These are phyloP conservation scores for Quillaja saponaria DNA, from an alignment of 306 rosid species.

Conservation along the genomic window DNA sequence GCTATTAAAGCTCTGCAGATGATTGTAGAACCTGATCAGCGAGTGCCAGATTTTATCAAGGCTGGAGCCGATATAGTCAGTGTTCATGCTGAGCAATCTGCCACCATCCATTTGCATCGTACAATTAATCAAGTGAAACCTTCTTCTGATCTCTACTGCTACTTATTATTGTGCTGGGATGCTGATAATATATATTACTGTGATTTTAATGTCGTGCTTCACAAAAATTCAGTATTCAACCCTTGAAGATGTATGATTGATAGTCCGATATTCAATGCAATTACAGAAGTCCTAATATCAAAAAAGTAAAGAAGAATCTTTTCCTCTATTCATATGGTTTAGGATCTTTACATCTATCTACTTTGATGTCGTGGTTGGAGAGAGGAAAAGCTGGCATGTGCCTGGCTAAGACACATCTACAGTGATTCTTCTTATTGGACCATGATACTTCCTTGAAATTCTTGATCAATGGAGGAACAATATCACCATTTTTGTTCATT, in stretches of 20 bases:
- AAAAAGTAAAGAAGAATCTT: conserved; percentile 12
- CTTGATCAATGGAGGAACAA: too few species aligned
- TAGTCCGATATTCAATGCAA: neutral
- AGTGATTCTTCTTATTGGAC: too few species aligned
- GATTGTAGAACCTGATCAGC: conserved; percentile 96
- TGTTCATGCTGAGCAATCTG: conserved; percentile 84
- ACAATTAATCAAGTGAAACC: conserved; percentile 69
- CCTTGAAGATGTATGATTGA: neutral
- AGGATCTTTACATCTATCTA: neutral
- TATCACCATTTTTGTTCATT: too few species aligned
- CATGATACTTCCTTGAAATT: too few species aligned
- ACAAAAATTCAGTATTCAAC: conserved; percentile 16
- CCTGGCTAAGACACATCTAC: neutral
- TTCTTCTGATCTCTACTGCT: conserved; percentile 21
- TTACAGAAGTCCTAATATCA: too few species aligned
- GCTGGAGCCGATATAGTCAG: conserved; percentile 99
- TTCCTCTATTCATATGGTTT: conserved; percentile 3
- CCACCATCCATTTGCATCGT: conserved; percentile 99
- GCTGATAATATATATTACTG: conserved; percentile 5
- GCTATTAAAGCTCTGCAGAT: conserved; percentile 54
- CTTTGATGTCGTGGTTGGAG: neutral
- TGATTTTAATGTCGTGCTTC: conserved; percentile 18
- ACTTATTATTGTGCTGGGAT: conserved; percentile 8
- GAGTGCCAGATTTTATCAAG: conserved; percentile 97
- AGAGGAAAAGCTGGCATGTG: conserved; percentile 13